These are phyloP conservation scores for Yarrowia galli DNA, from an alignment of 1,139 yeast genomes.

Conservation along the genomic window DNA sequence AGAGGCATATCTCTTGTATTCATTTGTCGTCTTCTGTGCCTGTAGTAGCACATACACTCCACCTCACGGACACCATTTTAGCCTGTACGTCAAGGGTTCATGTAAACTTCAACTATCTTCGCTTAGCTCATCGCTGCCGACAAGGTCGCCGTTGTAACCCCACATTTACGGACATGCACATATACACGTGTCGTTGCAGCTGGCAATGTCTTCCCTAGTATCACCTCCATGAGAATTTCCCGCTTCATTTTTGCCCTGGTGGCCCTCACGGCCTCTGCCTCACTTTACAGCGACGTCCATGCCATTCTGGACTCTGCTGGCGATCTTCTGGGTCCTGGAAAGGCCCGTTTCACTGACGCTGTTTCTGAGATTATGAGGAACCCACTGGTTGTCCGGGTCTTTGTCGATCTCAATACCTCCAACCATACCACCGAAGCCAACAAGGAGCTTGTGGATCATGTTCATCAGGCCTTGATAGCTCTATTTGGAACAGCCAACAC, in stretches of 20 bases:
- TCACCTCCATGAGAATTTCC: background rate
- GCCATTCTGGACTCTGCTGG: conserved; percentile 7
- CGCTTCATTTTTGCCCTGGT: background rate
- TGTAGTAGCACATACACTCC: too few relatives aligned
- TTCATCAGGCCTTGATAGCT: background rate
- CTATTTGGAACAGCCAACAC: background rate
- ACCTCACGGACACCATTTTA: background rate
- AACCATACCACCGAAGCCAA: conserved; percentile 1
- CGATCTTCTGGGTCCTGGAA: conserved; percentile 6
- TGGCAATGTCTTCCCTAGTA: too few relatives aligned
- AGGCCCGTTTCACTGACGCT: background rate
- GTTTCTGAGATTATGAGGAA: background rate
- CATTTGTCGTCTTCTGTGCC: too few relatives aligned
- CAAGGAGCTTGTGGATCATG: background rate
- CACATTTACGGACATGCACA: background rate
- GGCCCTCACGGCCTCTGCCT: background rate
- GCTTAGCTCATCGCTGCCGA: background rate
- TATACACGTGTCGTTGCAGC: conserved; percentile 1
- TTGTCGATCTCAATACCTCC: conserved; percentile 9
- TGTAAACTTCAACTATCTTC: background rate
- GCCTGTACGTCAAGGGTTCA: background rate
- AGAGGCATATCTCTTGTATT: too few relatives aligned
- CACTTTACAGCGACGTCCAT: background rate
- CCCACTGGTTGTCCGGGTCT: background rate
- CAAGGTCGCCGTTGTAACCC: conserved; percentile 4